Evolutionary conservation across 2,329 filamentous ascomycete species (phyloP), one percentile per base, ranked within the genome.

Genomic region (Aspergillus fumigatiaffinis): DNA sequence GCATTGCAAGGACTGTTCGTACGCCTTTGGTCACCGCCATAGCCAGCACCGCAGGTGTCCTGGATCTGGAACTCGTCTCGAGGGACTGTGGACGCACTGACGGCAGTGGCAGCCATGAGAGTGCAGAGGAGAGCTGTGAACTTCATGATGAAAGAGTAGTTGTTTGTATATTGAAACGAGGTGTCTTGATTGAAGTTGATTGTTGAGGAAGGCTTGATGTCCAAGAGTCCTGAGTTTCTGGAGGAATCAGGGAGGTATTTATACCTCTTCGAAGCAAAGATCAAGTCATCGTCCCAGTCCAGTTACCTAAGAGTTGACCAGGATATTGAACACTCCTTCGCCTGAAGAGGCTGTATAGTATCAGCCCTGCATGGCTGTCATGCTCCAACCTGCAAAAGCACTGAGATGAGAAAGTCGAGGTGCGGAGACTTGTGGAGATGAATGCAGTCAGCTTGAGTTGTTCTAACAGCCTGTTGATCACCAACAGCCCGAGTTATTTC

Each of bases 1-100:
- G 58, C 2, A 1, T 53, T 7, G 14, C 58, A 60, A 29, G 50
- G 44, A 29, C 58, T 60, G 51, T 60, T 60, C 12, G 58, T 60
- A 44, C 58, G 58, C 38, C 58, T 51, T 6, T 60, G 58, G 9
- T 53, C 58, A 26, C 29, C 26, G 14, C 35, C 53, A 38, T 58
- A 58, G 41, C 56, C 56, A n/a, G 41, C 1, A 17, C 58, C 58
- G 29, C 58, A 60, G 50, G 42, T 20, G 21, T 60, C 58, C 28
- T 28, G 49, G 10, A 48, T 17, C 28, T 55, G 21, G 20, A 58
- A 32, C 17, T 42, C 41, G 6, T 2, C 41, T 42, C 41, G 41
- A n/a, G 41, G 41, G 9, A 42, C 1, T 21, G 41, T 42, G 4
- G 41, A 42, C 20, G 41, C 41, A 21, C 41, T 42, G 1, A 42